Evolutionary conservation across 2,329 filamentous ascomycete genomes (phyloP).

Genomic region (Emmonsiellopsis sp.): DNA sequence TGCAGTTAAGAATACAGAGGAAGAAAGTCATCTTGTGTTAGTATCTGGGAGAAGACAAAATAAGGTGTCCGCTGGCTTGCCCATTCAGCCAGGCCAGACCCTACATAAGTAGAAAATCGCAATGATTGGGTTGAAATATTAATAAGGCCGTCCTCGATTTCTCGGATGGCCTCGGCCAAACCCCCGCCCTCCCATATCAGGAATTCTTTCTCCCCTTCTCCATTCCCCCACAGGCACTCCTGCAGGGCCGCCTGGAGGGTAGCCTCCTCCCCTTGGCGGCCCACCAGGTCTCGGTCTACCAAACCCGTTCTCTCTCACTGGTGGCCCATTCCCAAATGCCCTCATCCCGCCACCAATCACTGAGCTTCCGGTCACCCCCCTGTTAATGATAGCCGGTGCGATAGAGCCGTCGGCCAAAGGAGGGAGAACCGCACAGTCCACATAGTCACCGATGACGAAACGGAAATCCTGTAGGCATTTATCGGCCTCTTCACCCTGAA

Average conservation of each 20-base stretch:
- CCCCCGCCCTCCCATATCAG: constrained; percentile 27
- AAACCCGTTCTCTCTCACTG: constrained; percentile 35
- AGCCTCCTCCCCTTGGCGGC: constrained; percentile 31
- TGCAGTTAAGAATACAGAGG: neutral
- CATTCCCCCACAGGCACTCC: constrained; percentile 39
- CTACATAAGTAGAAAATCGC: too few relatives aligned
- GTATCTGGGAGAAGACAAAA: too few relatives aligned
- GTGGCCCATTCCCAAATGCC: constrained; percentile 19
- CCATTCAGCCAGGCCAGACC: too few relatives aligned
- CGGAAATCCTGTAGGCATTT: constrained; percentile 68
- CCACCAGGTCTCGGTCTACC: constrained; percentile 31
- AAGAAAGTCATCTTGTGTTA: neutral
- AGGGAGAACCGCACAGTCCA: constrained; percentile 72
- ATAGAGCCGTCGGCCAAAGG: constrained; percentile 66
- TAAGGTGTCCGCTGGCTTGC: too few relatives aligned
- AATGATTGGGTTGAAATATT: neutral
- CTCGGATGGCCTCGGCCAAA: constrained; percentile 29
- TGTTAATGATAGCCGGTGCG: constrained; percentile 48
- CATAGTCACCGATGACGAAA: constrained; percentile 82
- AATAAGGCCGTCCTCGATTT: constrained; percentile 33
- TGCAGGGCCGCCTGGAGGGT: constrained; percentile 24
- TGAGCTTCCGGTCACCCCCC: constrained; percentile 36
- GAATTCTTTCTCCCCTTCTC: constrained; percentile 39
- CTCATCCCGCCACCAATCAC: constrained; percentile 31
- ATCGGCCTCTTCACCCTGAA: constrained; percentile 51